Evolutionary conservation across 306 rosid species (phyloP), one percentile per base, ranked within the genome.

Genomic region (Begonia loranthoides): DNA sequence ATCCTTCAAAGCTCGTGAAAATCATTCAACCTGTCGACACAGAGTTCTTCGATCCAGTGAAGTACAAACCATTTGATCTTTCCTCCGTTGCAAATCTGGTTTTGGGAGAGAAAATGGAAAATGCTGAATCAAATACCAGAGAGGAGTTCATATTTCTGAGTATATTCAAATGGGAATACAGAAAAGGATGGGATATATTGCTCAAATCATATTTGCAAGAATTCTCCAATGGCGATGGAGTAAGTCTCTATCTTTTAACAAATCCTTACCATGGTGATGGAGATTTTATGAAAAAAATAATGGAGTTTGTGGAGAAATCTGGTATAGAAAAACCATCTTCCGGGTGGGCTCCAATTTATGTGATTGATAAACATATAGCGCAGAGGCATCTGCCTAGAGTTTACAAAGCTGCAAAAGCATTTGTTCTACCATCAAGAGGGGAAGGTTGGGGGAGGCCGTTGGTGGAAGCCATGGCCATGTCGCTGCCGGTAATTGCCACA

Each of bases 401-500:
- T 56, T 87, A 87, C 76, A 87, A 50, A 55, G 78, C 94, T 19
- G 90, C 94, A 7, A 68, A 83, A 57, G 82, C 89, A 10, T 82
- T 87, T 55, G 80, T 87, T 49, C 94, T 87, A 66, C 87, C 96
- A 12, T 69, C 94, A 12, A 71, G 96, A 71, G 96, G 94, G 13
- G 96, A 87, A 71, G 96, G 96, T 10, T 83, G 96, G 94, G 96
- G 96, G 4, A 75, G 96, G 51, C 94, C 96, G 28, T 22, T 80
- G 13, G 94, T 87, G 45, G 94, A 87, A 70, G 96, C 96, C 21
- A 87, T 87, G 87, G 73, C 96, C 24, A 87, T 87, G 96, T 63
- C 89, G 0, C 61, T 87, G 76, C 90, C 94, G 0, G 87, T 83
- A 51, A 83, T 87, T 57, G 79, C 82, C 1, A 87, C 94, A 2